Evolutionary conservation across 768 basidiomycete genomes (phyloP), one percentile per base, ranked within the genome.

Genomic region (Amyloporia xantha): DNA sequence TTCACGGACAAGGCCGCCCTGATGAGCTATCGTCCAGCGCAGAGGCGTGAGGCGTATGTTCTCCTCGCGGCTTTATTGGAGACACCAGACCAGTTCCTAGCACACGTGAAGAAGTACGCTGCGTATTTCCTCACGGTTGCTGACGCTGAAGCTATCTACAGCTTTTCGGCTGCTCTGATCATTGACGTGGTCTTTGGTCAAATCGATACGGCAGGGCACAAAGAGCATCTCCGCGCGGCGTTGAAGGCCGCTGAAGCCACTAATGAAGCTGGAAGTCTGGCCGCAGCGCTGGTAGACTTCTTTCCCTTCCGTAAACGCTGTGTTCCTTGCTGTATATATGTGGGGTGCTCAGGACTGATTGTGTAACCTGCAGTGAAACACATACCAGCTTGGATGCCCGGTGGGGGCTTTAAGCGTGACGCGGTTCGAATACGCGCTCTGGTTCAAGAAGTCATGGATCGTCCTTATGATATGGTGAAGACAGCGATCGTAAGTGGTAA

Each of bases 141-240:
- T 30, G 17, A n/a, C n/a, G 17, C 39, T 44, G 10, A 19, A 1
- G 11, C 19, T 25, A 3, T 28, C 25, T 39, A 35, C 54, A 66
- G 65, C 30, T 65, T 62, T 48, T 51, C 60, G 15, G 57, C 63
- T 4, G 65, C 60, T 10, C 53, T 54, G 4, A 60, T 68, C 48
- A 58, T 66, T 52, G 61, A 63, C n/a, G 60, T 64, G 17, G 54
- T 65, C 5, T 68, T 67, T 37, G 67, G 67, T 1, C 63, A 66
- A 48, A 59, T 54, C 3, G 60, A 67, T 20, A 38, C 45, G 15
- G 60, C 61, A 13, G 37, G 54, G 9, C 56, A 68, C 17, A 66
- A 68, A 47, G 37, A 55, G 20, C 62, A 62, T 49, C 55, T 67
- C 15, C 44, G 54, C 10, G 40, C 63, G 25, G 63, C 61, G 23